Conservation (phyloP, 805 yeast species). For the Candida caryicola region DNA sequence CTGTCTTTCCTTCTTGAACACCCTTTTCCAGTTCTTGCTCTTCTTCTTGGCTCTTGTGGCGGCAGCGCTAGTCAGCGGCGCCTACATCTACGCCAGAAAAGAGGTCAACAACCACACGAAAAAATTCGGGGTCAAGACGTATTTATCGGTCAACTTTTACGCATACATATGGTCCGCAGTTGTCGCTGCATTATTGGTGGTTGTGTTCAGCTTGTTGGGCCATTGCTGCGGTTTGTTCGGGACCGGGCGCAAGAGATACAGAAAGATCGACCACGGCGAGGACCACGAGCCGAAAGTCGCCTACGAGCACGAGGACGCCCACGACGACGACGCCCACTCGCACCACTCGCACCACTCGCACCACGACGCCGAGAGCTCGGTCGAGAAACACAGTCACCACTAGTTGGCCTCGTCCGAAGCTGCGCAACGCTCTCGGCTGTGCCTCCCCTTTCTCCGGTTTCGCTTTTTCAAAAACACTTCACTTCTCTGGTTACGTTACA, state of each 20-base stretch:
- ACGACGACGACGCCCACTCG: conserved; percentile 18
- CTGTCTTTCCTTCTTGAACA: conserved; percentile 45
- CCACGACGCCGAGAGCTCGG: background rate
- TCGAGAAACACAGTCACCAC: background rate
- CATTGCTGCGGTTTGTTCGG: conserved; percentile 42
- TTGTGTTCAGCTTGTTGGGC: conserved; percentile 35
- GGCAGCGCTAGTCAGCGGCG: conserved; percentile 62
- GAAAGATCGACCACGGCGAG: conserved; percentile 6
- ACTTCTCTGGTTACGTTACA: background rate
- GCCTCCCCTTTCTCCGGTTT: background rate
- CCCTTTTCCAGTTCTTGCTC: conserved; percentile 43
- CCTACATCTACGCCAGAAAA: conserved; percentile 47
- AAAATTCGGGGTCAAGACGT: conserved; percentile 54
- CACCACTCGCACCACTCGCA: conserved; percentile 9
- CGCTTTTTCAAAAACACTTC: background rate
- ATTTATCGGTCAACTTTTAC: conserved; percentile 48
- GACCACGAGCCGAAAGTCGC: conserved; percentile 4
- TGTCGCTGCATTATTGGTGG: conserved; percentile 33
- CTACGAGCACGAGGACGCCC: conserved; percentile 7
- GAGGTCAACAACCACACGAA: conserved; percentile 48
- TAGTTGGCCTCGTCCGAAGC: no score
- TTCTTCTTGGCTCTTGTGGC: conserved; percentile 44
- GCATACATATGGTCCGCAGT: conserved; percentile 66
- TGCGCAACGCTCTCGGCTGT: background rate
- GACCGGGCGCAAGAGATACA: conserved; percentile 28